These are phyloP conservation scores for Cyamopsis tetragonoloba DNA, from an alignment of 306 rosid species.

Conservation along the genomic window DNA sequence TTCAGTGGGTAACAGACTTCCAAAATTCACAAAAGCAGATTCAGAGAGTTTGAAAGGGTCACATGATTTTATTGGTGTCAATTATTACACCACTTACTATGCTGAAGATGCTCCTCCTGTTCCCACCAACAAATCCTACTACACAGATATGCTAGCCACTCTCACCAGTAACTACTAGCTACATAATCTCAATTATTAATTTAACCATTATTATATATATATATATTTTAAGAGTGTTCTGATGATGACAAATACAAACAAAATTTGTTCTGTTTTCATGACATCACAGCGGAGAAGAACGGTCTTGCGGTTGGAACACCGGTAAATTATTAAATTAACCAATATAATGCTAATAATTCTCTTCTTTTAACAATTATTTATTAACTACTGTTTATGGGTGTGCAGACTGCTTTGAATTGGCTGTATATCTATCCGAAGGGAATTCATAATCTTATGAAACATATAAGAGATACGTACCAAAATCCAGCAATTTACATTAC, in stretches of 20 bases:
- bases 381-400: background rate
- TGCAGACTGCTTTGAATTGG: slow-evolving; percentile 56
- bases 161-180: slow-evolving; percentile 40
- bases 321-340: slow-evolving; percentile 7
- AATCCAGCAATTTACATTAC: slow-evolving; percentile 48
- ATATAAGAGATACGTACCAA: slow-evolving; percentile 33
- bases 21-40: slow-evolving; percentile 42
- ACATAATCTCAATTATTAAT: no score
- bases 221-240: background rate
- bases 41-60: slow-evolving; percentile 31
- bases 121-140: slow-evolving; percentile 27
- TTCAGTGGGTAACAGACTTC: slow-evolving; percentile 45
- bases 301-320: slow-evolving; percentile 15
- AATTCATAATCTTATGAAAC: slow-evolving; percentile 23
- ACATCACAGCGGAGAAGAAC: slow-evolving; percentile 18
- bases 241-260: background rate
- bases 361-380: no score
- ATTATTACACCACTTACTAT: slow-evolving; percentile 51
- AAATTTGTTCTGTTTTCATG: background rate
- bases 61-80: slow-evolving; percentile 60
- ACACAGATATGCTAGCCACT: slow-evolving; percentile 30
- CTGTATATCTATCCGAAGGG: slow-evolving; percentile 54
- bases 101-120: slow-evolving; percentile 27
- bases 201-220: background rate
- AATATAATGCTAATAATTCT: no score